Conservation (phyloP, 1,284 basidiomycete species). For the Ustilago nuda region DNA sequence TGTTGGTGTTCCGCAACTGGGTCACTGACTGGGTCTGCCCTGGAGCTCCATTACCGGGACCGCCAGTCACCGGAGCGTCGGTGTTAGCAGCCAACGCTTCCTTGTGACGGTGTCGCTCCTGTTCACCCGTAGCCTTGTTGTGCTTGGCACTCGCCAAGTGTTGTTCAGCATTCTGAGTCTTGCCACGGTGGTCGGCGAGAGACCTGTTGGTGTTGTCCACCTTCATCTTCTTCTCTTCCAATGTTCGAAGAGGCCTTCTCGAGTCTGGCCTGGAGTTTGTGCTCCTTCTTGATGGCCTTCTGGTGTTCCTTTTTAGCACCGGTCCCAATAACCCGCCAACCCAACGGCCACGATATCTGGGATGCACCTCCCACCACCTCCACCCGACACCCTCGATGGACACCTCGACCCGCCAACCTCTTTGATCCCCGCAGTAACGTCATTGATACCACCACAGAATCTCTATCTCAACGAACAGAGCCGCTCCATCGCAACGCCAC, state of each 20-base stretch:
- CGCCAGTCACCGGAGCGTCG: not conserved
- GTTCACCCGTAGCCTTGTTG: slow-evolving; percentile 25
- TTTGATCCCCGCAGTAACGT: too few species aligned
- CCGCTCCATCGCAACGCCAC: too few species aligned
- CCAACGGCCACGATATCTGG: too few species aligned
- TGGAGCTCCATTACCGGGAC: not conserved
- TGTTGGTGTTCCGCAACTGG: slow-evolving; percentile 7
- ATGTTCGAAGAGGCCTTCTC: slow-evolving; percentile 33
- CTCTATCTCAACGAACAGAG: too few species aligned
- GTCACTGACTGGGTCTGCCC: slow-evolving; percentile 10
- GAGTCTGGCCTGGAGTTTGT: slow-evolving; percentile 42
- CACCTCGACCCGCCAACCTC: too few species aligned
- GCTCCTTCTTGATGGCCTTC: slow-evolving; percentile 44
- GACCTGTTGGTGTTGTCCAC: slow-evolving; percentile 30
- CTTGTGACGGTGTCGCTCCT: slow-evolving; percentile 33
- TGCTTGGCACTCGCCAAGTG: slow-evolving; percentile 36
- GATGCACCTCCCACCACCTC: too few species aligned
- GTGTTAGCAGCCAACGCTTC: slow-evolving; percentile 16
- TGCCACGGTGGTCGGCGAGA: slow-evolving; percentile 25
- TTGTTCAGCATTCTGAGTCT: slow-evolving; percentile 28
- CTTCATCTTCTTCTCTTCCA: slow-evolving; percentile 53
- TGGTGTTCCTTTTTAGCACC: slow-evolving; percentile 46
- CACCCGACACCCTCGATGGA: too few species aligned
- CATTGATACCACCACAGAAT: too few species aligned
- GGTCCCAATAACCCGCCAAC: too few species aligned